phyloP scores from a whole-genome alignment of 1,139 yeast genomes.

The Magnusiomyces tetraspermus region DNA sequence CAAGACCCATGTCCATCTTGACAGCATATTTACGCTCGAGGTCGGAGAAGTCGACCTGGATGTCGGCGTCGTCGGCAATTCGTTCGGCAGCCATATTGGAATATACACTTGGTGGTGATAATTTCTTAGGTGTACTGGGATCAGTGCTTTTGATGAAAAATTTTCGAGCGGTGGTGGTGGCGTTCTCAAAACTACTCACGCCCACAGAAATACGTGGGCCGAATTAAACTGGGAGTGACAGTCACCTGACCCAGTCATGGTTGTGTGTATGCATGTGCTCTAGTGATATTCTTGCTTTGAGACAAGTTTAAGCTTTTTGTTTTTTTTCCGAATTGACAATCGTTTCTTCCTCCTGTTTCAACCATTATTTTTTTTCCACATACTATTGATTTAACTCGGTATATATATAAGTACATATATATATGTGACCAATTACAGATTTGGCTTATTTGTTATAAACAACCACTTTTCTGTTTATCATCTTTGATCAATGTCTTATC shows the following conservation, averaged over 20 bases:
- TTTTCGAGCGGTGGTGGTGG: neutral
- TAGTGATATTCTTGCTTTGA: too few species aligned
- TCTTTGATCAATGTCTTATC: conserved; percentile 6
- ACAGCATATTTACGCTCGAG: conserved; percentile 69
- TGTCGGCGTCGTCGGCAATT: neutral
- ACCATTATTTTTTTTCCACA: too few species aligned
- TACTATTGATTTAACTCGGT: too few species aligned
- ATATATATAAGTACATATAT: too few species aligned
- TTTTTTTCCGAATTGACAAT: too few species aligned
- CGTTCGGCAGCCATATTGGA: conserved; percentile 4
- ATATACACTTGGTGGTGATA: neutral
- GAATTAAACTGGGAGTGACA: neutral
- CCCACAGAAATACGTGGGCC: neutral
- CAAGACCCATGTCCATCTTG: conserved; percentile 53
- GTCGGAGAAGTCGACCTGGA: conserved; percentile 67
- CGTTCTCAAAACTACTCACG: neutral
- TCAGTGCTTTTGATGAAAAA: neutral
- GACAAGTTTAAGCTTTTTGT: too few species aligned
- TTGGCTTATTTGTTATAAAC: neutral
- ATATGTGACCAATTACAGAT: neutral
- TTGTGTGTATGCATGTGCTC: too few species aligned
- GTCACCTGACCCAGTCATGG: too few species aligned
- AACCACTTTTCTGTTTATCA: neutral
- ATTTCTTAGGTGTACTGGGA: neutral
- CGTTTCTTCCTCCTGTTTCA: too few species aligned